Base-by-base conservation (phyloP, 164 flowering plant species). In the Cinnamomum chago region DNA sequence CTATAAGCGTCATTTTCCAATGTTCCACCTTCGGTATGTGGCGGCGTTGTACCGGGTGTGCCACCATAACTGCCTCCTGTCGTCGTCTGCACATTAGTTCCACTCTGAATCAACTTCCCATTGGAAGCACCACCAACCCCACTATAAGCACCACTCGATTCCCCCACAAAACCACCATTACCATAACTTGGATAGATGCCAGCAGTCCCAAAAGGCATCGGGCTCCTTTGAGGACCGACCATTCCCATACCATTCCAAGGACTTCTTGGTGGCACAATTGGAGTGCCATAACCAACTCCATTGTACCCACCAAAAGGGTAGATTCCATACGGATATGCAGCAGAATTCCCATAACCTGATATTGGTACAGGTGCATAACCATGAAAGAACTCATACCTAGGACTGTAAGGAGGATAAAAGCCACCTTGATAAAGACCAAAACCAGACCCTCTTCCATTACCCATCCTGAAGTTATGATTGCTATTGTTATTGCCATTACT, bases 161-260 rank as follows among this genome's bases (percentile, higher is more conserved):
- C 60, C 10, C 81, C 83, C 83, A 77, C 71, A 6, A 62, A 24
- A 30, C 84, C 82, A 65, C 77, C 75, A 79, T 82, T 87, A 55
- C 76, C 9, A 73, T 84, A 83, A n/a, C 82, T 76, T 35, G 87
- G 85, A 81, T 58, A 65, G 65, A 47, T 3, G 15, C 22, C 66
- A 33, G 79, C 66, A 72, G 24, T 67, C 22, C 71, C 71, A 58
- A 52, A 72, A 55, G 71, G 72, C 11, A 24, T 33, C 1, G 79
- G 79, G 65, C 75, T 55, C 30, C 68, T 65, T 58, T 71, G 67
- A 47, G 70, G 28, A 20, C 71, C 74, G 33, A 66, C 71, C 70
- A 67, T 67, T 5, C 75, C 72, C 11, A 50, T 20, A 66, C 79
- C 74, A 72, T 72, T 67, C 79, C 79, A 76, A 13, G 75, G 72